These are phyloP conservation scores for Diutina neorugosa DNA, from an alignment of 1,139 yeast genomes.

Conservation along the genomic window DNA sequence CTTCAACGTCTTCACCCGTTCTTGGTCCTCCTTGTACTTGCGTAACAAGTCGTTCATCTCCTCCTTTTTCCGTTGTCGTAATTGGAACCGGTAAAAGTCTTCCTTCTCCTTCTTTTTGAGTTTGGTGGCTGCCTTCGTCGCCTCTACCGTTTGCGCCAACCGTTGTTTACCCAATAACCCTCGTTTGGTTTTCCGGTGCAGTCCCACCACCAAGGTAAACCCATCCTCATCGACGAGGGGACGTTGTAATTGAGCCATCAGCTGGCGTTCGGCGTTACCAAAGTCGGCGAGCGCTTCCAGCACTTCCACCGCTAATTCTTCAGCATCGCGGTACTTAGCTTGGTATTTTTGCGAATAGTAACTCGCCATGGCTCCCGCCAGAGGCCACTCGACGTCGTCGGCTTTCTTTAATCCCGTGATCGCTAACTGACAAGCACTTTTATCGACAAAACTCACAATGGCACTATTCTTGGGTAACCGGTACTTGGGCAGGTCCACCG, in stretches of 20 bases:
- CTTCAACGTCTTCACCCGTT: constrained; percentile 63
- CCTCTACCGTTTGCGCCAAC: constrained; percentile 29
- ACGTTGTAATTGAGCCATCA: constrained; percentile 46
- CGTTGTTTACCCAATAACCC: constrained; percentile 50
- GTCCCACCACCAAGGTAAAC: constrained; percentile 79
- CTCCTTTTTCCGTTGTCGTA: constrained; percentile 83
- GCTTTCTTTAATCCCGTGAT: constrained; percentile 44
- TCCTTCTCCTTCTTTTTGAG: constrained; percentile 70
- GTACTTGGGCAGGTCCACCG: constrained; percentile 9
- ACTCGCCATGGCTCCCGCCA: constrained; percentile 14
- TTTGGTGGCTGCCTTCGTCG: constrained; percentile 36
- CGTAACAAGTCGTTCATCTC: constrained; percentile 80
- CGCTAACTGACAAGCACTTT: constrained; percentile 58
- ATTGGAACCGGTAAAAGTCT: constrained; percentile 93
- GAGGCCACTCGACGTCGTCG: constrained; percentile 11
- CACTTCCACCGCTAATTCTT: constrained; percentile 36
- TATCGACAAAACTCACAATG: constrained; percentile 64
- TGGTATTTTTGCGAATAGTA: constrained; percentile 19
- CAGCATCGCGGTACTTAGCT: constrained; percentile 30
- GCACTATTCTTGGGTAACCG: constrained; percentile 65
- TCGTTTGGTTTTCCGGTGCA: constrained; percentile 69
- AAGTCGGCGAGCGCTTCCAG: constrained; percentile 54
- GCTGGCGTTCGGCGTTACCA: constrained; percentile 58
- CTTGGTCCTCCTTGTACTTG: constrained; percentile 87
- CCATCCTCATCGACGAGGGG: constrained; percentile 84